Evolutionary conservation across 75 land plant species (phyloP).

Genomic region (Picea sitchensis): DNA sequence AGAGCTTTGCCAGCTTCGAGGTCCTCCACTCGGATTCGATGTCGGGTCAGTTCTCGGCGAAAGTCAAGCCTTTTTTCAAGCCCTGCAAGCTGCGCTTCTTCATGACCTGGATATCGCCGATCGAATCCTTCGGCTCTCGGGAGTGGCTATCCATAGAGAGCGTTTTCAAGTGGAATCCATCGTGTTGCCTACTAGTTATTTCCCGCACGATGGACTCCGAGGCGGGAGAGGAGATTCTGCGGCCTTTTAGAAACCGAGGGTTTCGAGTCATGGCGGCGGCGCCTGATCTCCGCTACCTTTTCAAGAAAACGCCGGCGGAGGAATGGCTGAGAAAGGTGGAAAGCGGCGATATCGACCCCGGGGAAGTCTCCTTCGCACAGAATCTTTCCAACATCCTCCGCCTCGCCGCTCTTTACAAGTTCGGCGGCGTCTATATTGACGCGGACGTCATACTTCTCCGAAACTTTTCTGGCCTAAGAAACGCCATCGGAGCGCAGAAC

Average conservation of each 20-base stretch:
- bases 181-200: conserved; percentile 50
- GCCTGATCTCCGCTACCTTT: conserved; percentile 21
- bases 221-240: conserved; percentile 28
- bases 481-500: conserved; percentile 25
- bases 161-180: conserved; percentile 55
- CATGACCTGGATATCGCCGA: conserved; percentile 67
- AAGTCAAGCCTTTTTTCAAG: background rate
- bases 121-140: conserved; percentile 30
- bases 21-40: background rate
- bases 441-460: conserved; percentile 17
- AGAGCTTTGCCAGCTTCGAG: no score
- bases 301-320: conserved; percentile 19
- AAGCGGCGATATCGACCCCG: conserved; percentile 45
- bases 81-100: conserved; percentile 44
- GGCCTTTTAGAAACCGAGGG: conserved; percentile 17
- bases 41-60: background rate
- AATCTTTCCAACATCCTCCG: conserved; percentile 41
- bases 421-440: conserved; percentile 24
- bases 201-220: conserved; percentile 55
- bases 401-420: conserved; percentile 24
- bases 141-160: conserved; percentile 52
- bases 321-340: conserved; percentile 30
- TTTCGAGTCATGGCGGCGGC: conserved; percentile 21
- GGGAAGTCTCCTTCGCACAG: conserved; percentile 23
- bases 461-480: conserved; percentile 12